These are phyloP conservation scores for Paecilomyces sp. DNA, from an alignment of 2,329 filamentous ascomycete genomes.

Conservation along the genomic window DNA sequence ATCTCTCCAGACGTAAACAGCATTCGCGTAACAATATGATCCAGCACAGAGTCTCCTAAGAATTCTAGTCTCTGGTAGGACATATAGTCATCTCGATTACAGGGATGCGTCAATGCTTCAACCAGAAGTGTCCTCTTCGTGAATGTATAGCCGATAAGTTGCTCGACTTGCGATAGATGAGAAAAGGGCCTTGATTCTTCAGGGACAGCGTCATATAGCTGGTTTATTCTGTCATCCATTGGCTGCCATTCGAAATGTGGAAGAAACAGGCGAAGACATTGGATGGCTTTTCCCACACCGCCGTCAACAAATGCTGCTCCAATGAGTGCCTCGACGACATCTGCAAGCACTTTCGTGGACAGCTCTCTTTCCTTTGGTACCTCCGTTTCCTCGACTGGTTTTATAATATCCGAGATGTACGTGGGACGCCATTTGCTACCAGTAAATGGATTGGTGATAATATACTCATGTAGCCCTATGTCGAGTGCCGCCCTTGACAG, in stretches of 20 bases:
- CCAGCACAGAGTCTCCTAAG: constrained; percentile 77
- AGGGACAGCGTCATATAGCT: constrained; percentile 39
- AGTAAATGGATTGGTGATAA: constrained; percentile 62
- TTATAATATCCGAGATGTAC: constrained; percentile 46
- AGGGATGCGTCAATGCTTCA: constrained; percentile 76
- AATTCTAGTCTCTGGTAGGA: constrained; percentile 77
- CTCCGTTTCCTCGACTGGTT: constrained; percentile 5
- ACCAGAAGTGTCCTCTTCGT: constrained; percentile 59
- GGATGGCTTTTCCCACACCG: constrained; percentile 55
- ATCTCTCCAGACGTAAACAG: constrained; percentile 47
- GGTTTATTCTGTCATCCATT: constrained; percentile 34
- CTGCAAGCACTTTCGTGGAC: constrained; percentile 75
- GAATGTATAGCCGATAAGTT: constrained; percentile 66
- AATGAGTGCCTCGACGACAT: constrained; percentile 79
- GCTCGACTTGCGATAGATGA: constrained; percentile 45
- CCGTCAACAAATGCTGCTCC: constrained; percentile 67
- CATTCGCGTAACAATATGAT: constrained; percentile 63
- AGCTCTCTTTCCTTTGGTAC: constrained; percentile 34
- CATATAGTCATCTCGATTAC: constrained; percentile 46
- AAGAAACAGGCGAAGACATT: constrained; percentile 61
- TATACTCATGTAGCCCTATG: constrained; percentile 62
- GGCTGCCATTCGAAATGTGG: constrained; percentile 50
- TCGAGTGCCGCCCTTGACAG: constrained; percentile 59
- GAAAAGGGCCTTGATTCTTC: constrained; percentile 36
- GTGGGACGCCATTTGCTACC: constrained; percentile 65